Evolutionary conservation across 176 grass and related monocot species (phyloP), one percentile per base, ranked within the genome.

Genomic region (Carex parvula): DNA sequence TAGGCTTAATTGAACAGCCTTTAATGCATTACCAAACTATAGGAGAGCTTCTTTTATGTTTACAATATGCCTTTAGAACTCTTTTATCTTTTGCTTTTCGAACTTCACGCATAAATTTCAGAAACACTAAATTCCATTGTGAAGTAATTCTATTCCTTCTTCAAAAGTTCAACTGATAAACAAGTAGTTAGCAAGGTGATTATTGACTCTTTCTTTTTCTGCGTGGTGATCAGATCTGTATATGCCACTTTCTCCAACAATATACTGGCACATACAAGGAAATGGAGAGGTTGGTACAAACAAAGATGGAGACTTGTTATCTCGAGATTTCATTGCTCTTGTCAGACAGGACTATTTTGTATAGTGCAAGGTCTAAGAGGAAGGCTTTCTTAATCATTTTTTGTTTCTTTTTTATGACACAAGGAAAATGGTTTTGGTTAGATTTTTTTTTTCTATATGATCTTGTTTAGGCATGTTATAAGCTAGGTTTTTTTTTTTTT

Each of bases 211-310:
- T 26, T 15, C 13, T 53, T 24, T 42, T 60, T 85, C 33, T 85
- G 35, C 71, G n/a, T 65, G 65, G 37, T 44, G 55, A 55, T 85
- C 90, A 97, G 95, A 98, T 78, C 63, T 98, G 84, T 95, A 95
- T 79, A 84, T 89, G 16, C 80, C 91, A 61, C 85, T 98, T 17
- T 90, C 95, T 35, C 91, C 95, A 26, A 91, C 91, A 60, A 93
- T 98, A 93, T 98, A 88, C 66, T 98, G 95, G 91, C 95, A 93
- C 74, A 90, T 98, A 63, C 92, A 98, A 92, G 95, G 88, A 83
- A 98, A 91, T 79, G 88, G 91, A 8, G 91, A 93, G 64, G 2
- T 86, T 57, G 91, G 74, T 68, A 92, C 87, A 75, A 87, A 90
- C 79, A 93, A 89, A 48, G 91, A 91, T 9, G 92, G 91, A 0